A percentile compares a stretch with the other conserved stretches of the same genome.
Conservation (phyloP, 2,329 filamentous ascomycete species). For the Trichoderma semiorbis region DNA sequence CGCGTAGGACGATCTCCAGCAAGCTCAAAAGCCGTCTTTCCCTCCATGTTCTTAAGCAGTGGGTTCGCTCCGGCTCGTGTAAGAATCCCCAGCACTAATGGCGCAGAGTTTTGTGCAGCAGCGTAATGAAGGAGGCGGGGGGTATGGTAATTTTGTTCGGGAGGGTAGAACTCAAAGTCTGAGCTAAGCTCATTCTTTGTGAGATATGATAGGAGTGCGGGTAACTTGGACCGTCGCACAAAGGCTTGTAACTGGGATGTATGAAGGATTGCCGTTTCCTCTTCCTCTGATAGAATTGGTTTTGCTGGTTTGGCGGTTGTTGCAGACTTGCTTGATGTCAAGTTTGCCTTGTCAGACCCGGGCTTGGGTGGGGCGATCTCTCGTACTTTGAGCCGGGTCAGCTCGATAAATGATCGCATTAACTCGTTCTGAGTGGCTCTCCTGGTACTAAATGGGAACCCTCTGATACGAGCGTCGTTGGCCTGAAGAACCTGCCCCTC, state of each 20-base stretch:
- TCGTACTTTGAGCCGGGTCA: conserved; percentile 83
- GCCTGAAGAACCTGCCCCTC: conserved; percentile 78
- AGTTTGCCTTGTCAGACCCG: conserved; percentile 38
- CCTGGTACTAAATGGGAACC: conserved; percentile 90
- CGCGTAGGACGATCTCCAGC: conserved; percentile 80
- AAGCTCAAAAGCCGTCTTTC: conserved; percentile 83
- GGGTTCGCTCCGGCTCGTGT: conserved; percentile 74
- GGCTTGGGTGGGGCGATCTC: conserved; percentile 67
- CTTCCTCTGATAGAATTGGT: conserved; percentile 72
- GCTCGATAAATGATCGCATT: conserved; percentile 89
- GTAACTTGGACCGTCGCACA: conserved; percentile 84
- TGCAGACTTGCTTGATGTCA: conserved; percentile 33
- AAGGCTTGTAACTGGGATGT: conserved; percentile 86
- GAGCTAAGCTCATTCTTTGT: conserved; percentile 68
- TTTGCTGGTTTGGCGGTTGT: conserved; percentile 49
- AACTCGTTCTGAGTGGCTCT: conserved; percentile 91
- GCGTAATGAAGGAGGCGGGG: conserved; percentile 83
- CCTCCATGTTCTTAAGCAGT: conserved; percentile 64
- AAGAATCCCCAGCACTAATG: conserved; percentile 74
- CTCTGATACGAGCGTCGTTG: conserved; percentile 75
- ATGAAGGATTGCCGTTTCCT: conserved; percentile 77
- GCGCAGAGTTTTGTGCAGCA: conserved; percentile 72
- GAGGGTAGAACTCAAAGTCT: conserved; percentile 72
- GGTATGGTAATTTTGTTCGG: conserved; percentile 71
- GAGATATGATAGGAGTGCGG: conserved; percentile 80